A percentile compares a stretch with the other conserved stretches of the same genome.
Evolutionary conservation across 2,329 filamentous ascomycete species (phyloP).

Genomic region (Fusarium sp.): DNA sequence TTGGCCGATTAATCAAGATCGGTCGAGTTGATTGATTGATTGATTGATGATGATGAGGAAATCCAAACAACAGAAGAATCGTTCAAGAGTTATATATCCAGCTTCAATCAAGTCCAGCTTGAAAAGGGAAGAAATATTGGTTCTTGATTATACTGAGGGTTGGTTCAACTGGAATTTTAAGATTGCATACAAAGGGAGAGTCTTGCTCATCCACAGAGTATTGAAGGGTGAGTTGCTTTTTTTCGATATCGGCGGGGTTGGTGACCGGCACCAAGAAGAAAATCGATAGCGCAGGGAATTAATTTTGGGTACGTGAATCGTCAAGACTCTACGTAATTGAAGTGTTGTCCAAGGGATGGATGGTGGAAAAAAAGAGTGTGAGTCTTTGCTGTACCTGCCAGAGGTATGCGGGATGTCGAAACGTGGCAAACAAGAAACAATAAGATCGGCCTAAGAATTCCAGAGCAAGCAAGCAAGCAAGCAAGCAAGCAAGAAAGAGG

Average conservation of each 20-base stretch:
- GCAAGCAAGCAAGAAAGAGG: constrained; percentile 12
- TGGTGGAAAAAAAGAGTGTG: constrained; percentile 5
- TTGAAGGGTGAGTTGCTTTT: constrained; percentile 31
- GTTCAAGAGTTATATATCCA: constrained; percentile 40
- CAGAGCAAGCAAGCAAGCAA: constrained; percentile 17
- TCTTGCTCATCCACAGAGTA: constrained; percentile 42
- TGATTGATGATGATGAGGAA: constrained; percentile 17
- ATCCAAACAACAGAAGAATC: constrained; percentile 11
- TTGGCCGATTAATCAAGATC: constrained; percentile 18
- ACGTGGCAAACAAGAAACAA: constrained; percentile 40
- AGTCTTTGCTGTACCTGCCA: constrained; percentile 40
- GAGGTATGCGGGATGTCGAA: constrained; percentile 45
- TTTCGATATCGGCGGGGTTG: constrained; percentile 14
- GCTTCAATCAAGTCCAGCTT: constrained; percentile 46
- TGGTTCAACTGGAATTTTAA: constrained; percentile 43
- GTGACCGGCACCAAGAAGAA: constrained; percentile 42
- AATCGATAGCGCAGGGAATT: constrained; percentile 24
- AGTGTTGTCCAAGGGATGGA: constrained; percentile 39
- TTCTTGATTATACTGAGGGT: constrained; percentile 33
- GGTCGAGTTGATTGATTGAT: constrained; percentile 7
- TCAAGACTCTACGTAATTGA: constrained; percentile 38
- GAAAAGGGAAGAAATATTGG: constrained; percentile 46
- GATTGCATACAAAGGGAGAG: constrained; percentile 47
- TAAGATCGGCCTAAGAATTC: constrained; percentile 39
- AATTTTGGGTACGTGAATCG: constrained; percentile 33